Evolutionary conservation across 2,329 filamentous ascomycete genomes (phyloP).

Genomic region (Aphanocladium album): DNA sequence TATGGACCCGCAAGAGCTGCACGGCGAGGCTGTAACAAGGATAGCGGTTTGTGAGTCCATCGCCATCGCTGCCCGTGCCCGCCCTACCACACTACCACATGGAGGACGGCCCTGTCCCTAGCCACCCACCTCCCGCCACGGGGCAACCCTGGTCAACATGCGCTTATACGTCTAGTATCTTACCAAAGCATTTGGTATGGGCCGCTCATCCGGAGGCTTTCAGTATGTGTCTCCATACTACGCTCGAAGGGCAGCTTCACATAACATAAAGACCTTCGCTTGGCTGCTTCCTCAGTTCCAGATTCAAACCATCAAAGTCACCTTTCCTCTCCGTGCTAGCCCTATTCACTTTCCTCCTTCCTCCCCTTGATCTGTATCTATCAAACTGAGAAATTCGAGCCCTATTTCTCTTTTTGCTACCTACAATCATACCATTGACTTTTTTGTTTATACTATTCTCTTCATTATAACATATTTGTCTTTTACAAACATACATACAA

Average conservation of each 20-base stretch:
- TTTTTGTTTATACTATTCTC: conserved; percentile 8
- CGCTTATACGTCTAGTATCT: conserved; percentile 13
- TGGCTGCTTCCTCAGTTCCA: not conserved
- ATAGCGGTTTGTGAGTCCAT: conserved; percentile 8
- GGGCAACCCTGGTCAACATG: conserved; percentile 9
- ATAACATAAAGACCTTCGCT: conserved; percentile 10
- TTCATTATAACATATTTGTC: conserved; percentile 7
- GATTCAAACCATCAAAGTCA: conserved; percentile 6
- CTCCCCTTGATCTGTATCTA: conserved; percentile 4
- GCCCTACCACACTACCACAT: conserved; percentile 10
- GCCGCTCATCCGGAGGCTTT: conserved; percentile 12
- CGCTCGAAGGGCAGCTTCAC: not conserved
- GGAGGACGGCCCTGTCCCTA: not conserved
- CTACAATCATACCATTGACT: conserved; percentile 10
- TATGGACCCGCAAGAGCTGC: conserved; percentile 6
- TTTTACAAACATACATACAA: not conserved
- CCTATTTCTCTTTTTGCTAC: conserved; percentile 13
- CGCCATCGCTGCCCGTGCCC: not conserved
- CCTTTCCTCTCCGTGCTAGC: conserved; percentile 5
- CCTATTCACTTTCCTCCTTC: conserved; percentile 1
- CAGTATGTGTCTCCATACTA: not conserved
- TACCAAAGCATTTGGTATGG: conserved; percentile 14
- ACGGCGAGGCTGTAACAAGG: conserved; percentile 5
- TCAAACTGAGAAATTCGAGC: conserved; percentile 13
- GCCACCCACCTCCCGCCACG: not conserved